A percentile compares a stretch with the other conserved stretches of the same genome.
Evolutionary conservation across 805 yeast species (phyloP).

Genomic region (Metschnikowia koreensis): DNA sequence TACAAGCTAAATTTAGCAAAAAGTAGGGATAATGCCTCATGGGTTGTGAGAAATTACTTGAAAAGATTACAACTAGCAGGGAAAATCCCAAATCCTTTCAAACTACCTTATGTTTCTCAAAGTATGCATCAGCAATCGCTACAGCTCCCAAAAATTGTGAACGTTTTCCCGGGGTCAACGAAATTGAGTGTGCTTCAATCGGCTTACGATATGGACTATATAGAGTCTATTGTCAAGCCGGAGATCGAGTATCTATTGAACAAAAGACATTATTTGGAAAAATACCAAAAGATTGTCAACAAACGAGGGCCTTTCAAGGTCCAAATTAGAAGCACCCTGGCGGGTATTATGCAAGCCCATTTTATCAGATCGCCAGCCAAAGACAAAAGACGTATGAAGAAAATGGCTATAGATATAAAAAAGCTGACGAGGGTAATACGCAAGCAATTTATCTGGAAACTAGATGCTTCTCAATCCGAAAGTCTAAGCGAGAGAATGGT

Average conservation of each 20-base stretch:
- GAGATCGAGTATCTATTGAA: constrained; percentile 35
- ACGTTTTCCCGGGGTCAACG: constrained; percentile 26
- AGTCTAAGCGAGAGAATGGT: constrained; percentile 5
- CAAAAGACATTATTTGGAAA: constrained; percentile 22
- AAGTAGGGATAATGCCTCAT: constrained; percentile 17
- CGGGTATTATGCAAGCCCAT: constrained; percentile 33
- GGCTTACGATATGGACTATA: constrained; percentile 33
- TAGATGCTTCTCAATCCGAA: not conserved
- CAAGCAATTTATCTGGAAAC: constrained; percentile 28
- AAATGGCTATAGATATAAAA: constrained; percentile 33
- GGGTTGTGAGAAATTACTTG: constrained; percentile 27
- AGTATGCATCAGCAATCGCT: constrained; percentile 11
- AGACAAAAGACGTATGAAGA: constrained; percentile 19
- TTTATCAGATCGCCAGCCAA: constrained; percentile 27
- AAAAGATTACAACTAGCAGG: constrained; percentile 26
- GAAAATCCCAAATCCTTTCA: constrained; percentile 32
- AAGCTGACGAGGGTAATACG: constrained; percentile 25
- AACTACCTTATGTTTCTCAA: constrained; percentile 28
- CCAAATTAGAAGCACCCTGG: constrained; percentile 26
- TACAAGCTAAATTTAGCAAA: constrained; percentile 13
- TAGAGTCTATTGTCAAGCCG: constrained; percentile 33
- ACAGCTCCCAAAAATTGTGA: constrained; percentile 9
- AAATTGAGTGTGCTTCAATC: constrained; percentile 17
- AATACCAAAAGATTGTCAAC: constrained; percentile 22
- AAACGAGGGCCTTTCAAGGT: constrained; percentile 39